These are phyloP conservation scores for Carex cristatella DNA, from an alignment of 176 grass and related monocot species.

Conservation along the genomic window DNA sequence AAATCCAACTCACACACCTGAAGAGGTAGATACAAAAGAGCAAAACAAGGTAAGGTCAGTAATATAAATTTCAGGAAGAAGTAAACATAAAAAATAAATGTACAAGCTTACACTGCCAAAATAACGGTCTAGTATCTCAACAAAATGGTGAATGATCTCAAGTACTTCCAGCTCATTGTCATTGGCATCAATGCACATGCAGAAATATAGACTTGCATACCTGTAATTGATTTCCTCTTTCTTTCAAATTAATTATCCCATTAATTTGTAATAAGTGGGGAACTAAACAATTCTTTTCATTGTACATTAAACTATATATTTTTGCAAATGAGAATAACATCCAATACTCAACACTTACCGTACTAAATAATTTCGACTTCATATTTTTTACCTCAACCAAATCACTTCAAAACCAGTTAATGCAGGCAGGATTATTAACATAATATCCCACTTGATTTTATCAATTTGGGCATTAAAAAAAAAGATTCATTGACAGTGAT, in stretches of 20 bases:
- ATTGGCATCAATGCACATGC: conserved; percentile 93
- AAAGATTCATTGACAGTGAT: not conserved
- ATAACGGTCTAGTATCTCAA: conserved; percentile 94
- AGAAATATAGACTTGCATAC: conserved; percentile 99
- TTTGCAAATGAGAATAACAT: not conserved
- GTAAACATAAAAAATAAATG: conserved; percentile 20
- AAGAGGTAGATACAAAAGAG: conserved; percentile 12
- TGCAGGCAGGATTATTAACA: not conserved
- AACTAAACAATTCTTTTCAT: conserved; percentile 6
- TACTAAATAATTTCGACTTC: not conserved
- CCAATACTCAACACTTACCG: too few relatives aligned
- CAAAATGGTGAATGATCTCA: conserved; percentile 97
- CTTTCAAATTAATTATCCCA: not conserved
- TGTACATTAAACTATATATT: not conserved
- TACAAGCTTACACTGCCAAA: conserved; percentile 79
- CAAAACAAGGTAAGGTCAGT: not conserved
- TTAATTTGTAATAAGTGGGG: conserved; percentile 14
- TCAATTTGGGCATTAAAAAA: not conserved
- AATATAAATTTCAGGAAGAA: conserved; percentile 3
- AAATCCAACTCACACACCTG: conserved; percentile 98
- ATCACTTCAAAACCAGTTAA: not conserved
- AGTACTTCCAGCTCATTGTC: conserved; percentile 97
- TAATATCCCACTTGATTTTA: not conserved
- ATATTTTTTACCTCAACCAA: not conserved
- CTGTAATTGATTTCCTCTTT: conserved; percentile 23